Conservation (phyloP, 768 basidiomycete genomes). For the Antrodiella citrinella region DNA sequence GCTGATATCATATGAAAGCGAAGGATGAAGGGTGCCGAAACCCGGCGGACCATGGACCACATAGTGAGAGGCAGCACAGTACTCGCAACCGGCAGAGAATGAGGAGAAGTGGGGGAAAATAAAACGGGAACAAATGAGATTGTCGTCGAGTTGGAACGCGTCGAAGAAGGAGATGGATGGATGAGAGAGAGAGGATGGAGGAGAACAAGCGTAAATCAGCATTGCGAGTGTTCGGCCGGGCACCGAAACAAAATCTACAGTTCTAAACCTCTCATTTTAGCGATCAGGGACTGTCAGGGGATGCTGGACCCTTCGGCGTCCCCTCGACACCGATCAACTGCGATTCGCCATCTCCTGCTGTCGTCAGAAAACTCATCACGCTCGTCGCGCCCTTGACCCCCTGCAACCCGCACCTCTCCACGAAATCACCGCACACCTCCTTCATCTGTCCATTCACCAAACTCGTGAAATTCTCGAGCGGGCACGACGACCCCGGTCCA, state of each 20-base stretch:
- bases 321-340: not conserved
- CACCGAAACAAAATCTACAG: not conserved
- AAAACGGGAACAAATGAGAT: no score
- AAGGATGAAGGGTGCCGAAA: no score
- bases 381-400: not conserved
- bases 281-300: not conserved
- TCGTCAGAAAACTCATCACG: not conserved
- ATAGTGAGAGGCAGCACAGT: no score
- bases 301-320: not conserved
- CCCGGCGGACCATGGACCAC: no score
- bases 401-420: conserved; percentile 27
- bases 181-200: no score
- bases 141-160: no score
- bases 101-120: no score
- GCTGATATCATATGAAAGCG: no score
- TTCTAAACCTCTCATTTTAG: not conserved
- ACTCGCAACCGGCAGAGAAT: no score
- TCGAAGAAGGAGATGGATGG: no score
- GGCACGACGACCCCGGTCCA: conserved; percentile 33
- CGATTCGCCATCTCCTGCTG: not conserved
- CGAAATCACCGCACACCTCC: conserved; percentile 28
- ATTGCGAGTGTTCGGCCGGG: no score
- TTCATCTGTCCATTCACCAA: not conserved
- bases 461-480: conserved; percentile 24
- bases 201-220: no score